Evolutionary conservation across 495 filamentous ascomycete genomes (phyloP), one percentile per base, ranked within the genome.

Genomic region (Halenospora varia): DNA sequence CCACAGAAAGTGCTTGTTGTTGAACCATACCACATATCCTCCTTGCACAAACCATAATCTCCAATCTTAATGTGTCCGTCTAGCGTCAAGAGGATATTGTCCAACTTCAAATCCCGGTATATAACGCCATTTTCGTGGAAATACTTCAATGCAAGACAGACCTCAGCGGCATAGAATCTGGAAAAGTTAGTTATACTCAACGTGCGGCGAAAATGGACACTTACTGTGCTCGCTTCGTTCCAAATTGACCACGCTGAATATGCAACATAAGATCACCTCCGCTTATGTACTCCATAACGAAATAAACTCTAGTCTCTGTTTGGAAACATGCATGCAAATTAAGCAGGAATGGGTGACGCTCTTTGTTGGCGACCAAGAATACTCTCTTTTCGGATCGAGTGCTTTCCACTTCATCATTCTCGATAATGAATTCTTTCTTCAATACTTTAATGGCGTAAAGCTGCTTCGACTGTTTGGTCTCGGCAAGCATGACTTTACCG

Each of bases 401-500:
- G 75, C 95, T 97, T 71, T 99, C 94, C n/a, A 99, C 94, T 73
- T 99, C 94, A 71, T 99, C 94, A 62, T 99, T 96, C 70, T 99
- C 94, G 57, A 99, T 99, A 68, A 99, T 99, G 71, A 99, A 99
- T 64, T 99, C 94, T 77, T 99, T 99, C 81, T 99, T 99, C 65
- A 99, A 77, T 25, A 99, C 94, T 73, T 99, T 99, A 72, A 99
- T 99, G 53, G 94, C 94, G 70, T 97, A 99, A 25, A 99, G 77
- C 69, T 94, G 88, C 69, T 92, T 90, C 20, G 86, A 81, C 44
- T 84, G 82, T 77, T 99, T 99, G 3, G 94, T 96, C 74, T 99
- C 94, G 8, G 94, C 94, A 64, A 99, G 74, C 94, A 99, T 99
- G 75, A 99, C 94, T 77, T 99, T 99, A 71, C 94, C 94, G 68